These are phyloP conservation scores for Biscogniauxia mediterranea DNA, from an alignment of 2,329 filamentous ascomycete genomes.

Conservation along the genomic window DNA sequence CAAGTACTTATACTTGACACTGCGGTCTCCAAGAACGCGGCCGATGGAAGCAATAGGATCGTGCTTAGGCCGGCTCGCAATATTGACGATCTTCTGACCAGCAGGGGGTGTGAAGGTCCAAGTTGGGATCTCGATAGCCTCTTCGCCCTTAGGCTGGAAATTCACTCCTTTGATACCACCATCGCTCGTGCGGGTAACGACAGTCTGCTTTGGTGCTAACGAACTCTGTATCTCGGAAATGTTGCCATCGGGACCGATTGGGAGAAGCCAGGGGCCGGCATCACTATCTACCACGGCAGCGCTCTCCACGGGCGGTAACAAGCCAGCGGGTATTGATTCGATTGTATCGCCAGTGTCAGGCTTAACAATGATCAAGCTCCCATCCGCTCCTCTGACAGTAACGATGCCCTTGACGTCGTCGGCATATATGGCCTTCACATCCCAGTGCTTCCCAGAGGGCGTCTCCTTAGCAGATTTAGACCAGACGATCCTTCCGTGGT, in stretches of 20 bases:
- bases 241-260: slow-evolving; percentile 50
- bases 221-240: slow-evolving; percentile 45
- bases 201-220: slow-evolving; percentile 48
- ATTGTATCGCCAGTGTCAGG: slow-evolving; percentile 52
- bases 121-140: slow-evolving; percentile 45
- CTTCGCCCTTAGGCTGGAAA: slow-evolving; percentile 44
- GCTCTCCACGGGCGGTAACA: slow-evolving; percentile 41
- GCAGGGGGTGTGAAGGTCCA: slow-evolving; percentile 73
- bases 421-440: slow-evolving; percentile 65
- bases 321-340: slow-evolving; percentile 41
- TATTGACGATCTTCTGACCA: slow-evolving; percentile 65
- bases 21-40: slow-evolving; percentile 84
- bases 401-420: slow-evolving; percentile 56
- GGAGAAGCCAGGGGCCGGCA: slow-evolving; percentile 52
- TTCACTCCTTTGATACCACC: slow-evolving; percentile 55
- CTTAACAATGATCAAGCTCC: slow-evolving; percentile 59
- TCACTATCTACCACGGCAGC: slow-evolving; percentile 53
- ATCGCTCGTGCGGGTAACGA: slow-evolving; percentile 51
- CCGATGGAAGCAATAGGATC: slow-evolving; percentile 95
- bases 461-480: slow-evolving; percentile 62
- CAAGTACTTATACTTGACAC: slow-evolving; percentile 96
- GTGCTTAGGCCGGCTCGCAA: slow-evolving; percentile 68
- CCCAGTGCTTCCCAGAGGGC: slow-evolving; percentile 55
- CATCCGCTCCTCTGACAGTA: slow-evolving; percentile 58
- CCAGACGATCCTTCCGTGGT: slow-evolving; percentile 75